Evolutionary conservation across 805 yeast species (phyloP), one percentile per base, ranked within the genome.

Genomic region (Myxozyma neglecta): DNA sequence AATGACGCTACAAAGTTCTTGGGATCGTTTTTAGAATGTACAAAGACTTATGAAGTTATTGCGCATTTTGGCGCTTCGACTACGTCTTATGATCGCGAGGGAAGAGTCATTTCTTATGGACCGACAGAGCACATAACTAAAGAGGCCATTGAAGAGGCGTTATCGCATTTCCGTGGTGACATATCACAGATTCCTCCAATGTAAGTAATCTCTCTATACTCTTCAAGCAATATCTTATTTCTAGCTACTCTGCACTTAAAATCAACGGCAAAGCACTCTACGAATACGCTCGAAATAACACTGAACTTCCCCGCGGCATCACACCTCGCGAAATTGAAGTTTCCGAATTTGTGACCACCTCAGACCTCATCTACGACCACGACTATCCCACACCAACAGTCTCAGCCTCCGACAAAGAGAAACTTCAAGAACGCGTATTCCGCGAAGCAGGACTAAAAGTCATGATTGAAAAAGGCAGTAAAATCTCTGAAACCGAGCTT

Each of bases 231-330:
- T 43, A 11, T 32, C 24, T 6, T 0, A 13, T 14, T 1, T 45
- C 10, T 47, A 60, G 64, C 20, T 64, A 84, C 74, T 89, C 97
- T 16, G 99, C 99, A 0, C 77, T 96, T 61, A 93, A 93, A 72
- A 88, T 96, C 85, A 86, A 90, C 71, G 99, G 99, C 16, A 90
- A 86, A 75, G 96, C 96, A 3, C 77, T 96, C 52, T 91, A 96
- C 72, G 97, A 93, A 70, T 94, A 94, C 73, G 99, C 99, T 1
- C 81, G 99, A 65, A 83, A 88, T 65, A 96, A 96, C 0, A 77
- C 82, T 32, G 93, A 97, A 0, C 79, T 94, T 20, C 99, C 99
- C 0, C 81, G 83, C 53, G 82, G 87, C n/a, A 90, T 96, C 56
- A 85, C 88, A 69, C 82, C 89, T 1, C 81, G 99, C 67, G 83